Evolutionary conservation across 305 asterid species (phyloP).

Genomic region (Rubia tinctorum): DNA sequence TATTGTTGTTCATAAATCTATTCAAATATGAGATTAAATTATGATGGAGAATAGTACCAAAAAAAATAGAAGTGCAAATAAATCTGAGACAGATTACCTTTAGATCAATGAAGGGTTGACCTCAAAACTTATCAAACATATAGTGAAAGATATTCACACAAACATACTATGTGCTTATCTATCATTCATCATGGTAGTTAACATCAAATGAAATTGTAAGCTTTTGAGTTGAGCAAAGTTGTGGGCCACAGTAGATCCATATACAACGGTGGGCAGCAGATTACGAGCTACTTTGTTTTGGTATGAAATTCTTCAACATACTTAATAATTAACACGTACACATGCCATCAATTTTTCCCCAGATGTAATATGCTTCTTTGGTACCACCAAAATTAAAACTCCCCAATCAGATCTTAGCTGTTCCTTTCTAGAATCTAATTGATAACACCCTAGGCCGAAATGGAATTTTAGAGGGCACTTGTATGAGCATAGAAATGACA

Average conservation of each 20-base stretch:
- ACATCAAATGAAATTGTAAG: not conserved
- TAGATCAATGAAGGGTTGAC: no score
- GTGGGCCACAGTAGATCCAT: constrained; percentile 21
- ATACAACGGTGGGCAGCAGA: constrained; percentile 4
- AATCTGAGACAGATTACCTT: no score
- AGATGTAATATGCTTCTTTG: not conserved
- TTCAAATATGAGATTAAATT: no score
- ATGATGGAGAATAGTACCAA: no score
- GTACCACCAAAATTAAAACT: no score
- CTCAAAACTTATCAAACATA: no score
- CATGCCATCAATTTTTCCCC: not conserved
- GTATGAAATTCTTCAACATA: not conserved
- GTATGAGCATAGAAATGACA: no score
- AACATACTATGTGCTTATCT: not conserved
- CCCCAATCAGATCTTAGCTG: not conserved
- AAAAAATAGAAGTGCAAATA: no score
- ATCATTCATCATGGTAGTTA: not conserved
- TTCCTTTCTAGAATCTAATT: not conserved
- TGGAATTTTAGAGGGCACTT: not conserved
- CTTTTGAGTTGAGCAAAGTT: not conserved
- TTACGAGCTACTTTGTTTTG: not conserved
- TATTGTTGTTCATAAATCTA: no score
- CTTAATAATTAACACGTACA: not conserved
- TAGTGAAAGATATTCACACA: no score
- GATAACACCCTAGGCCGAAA: not conserved